A percentile compares a stretch with the other conserved stretches of the same genome.
Evolutionary conservation across 495 filamentous ascomycete genomes (phyloP).

Genomic region (Penicillium pancosmium): DNA sequence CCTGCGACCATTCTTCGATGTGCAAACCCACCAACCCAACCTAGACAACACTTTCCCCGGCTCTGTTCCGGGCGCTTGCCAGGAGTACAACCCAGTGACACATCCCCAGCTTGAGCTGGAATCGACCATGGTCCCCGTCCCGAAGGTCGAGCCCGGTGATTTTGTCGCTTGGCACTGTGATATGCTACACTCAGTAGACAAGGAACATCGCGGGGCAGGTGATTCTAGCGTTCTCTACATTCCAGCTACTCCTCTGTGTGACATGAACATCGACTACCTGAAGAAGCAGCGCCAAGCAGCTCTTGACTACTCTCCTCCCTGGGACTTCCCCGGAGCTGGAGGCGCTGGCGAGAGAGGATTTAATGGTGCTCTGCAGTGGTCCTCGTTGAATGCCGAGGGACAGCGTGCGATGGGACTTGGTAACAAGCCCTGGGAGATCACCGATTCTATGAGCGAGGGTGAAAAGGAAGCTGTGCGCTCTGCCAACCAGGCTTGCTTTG

Average conservation of each 20-base stretch:
- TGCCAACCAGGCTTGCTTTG: constrained; percentile 61
- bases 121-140: constrained; percentile 76
- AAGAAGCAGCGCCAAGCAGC: constrained; percentile 64
- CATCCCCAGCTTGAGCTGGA: constrained; percentile 80
- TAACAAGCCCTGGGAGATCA: constrained; percentile 49
- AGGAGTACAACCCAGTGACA: constrained; percentile 70
- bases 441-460: constrained; percentile 51
- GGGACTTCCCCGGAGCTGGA: constrained; percentile 68
- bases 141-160: constrained; percentile 76
- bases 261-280: constrained; percentile 71
- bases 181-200: constrained; percentile 79
- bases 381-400: constrained; percentile 45
- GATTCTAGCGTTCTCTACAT: constrained; percentile 89
- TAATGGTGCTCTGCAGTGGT: constrained; percentile 44
- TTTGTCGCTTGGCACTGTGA: constrained; percentile 95
- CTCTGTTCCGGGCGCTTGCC: constrained; percentile 71
- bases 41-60: constrained; percentile 63
- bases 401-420: constrained; percentile 63
- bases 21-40: constrained; percentile 49
- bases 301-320: constrained; percentile 43
- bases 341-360: constrained; percentile 47
- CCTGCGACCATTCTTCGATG: constrained; percentile 80
- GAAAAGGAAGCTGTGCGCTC: constrained; percentile 57
- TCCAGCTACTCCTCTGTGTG: constrained; percentile 78
- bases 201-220: constrained; percentile 64